Base-by-base conservation (phyloP, 1,139 yeast genomes). In the Geotrichum phurueaensis region DNA sequence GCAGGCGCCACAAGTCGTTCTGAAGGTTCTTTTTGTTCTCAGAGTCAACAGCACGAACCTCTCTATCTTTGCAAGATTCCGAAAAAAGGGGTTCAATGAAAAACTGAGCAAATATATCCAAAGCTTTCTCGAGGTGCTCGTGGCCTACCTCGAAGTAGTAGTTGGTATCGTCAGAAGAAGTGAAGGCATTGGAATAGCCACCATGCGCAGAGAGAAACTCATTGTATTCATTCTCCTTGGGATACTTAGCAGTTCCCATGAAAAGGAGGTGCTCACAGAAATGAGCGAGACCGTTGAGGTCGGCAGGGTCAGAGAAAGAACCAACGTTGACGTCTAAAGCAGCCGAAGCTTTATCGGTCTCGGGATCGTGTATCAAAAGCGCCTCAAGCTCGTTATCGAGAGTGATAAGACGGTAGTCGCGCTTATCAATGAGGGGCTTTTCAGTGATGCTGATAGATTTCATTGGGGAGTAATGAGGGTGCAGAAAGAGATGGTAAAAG, bases 241-340 rank as follows among this genome's bases (percentile, higher is more conserved):
- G 99, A 69, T 87, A 94, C 74, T 91, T 92, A 67, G 83, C 79
- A 3, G 98, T 92, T n/a, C 99, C 99, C 97, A 94, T 90, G 73
- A 94, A 94, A 64, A 94, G 78, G 66, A 94, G 79, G 75, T 94
- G 99, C 76, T 94, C 99, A 75, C 97, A 91, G 73, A 94, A 94
- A 75, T 94, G 99, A 2, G 99, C 99, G 64, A 94, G 78, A 0
- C 99, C 99, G 1, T 92, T 87, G 36, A 90, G 73, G 33, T 80
- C 78, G 57, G 81, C 79, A 20, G 89, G 89, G 70, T 94, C 98
- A 57, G 88, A 83, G 71, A 87, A 89, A 3, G 97, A 82, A 22
- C 99, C 99, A 27, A 91, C 94, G 68, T 89, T 84, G 43, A 94
- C 98, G 70, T 90, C 97, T 62, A 94, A 76, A 0, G 98, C 87